Conservation (phyloP, 495 filamentous ascomycete species). For the Neurospora intermedia region DNA sequence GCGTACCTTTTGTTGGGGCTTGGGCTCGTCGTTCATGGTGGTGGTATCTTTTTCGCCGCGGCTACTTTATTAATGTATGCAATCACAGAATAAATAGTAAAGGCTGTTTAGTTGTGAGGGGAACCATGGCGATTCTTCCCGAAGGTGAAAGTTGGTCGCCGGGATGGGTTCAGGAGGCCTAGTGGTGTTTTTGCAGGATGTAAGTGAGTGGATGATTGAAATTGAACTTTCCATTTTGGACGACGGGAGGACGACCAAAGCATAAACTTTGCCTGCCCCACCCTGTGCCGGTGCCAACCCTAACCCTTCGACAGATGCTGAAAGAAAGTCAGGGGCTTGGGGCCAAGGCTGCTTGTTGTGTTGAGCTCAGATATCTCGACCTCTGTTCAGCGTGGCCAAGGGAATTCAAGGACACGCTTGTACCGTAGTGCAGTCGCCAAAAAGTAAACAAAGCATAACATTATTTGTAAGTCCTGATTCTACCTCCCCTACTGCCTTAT, state of each 20-base stretch:
- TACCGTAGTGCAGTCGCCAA: background rate
- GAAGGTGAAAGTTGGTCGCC: background rate
- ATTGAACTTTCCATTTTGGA: background rate
- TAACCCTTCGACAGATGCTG: background rate
- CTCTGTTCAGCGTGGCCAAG: background rate
- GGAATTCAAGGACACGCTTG: background rate
- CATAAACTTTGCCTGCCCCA: background rate
- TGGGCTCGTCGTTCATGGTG: background rate
- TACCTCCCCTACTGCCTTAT: slow-evolving; percentile 1
- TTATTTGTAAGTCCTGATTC: background rate
- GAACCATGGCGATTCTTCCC: background rate
- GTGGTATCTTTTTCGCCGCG: background rate
- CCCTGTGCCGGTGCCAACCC: background rate
- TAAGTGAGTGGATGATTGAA: background rate
- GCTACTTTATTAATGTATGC: background rate
- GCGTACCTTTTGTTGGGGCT: background rate
- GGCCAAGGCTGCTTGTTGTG: background rate
- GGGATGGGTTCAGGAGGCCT: background rate
- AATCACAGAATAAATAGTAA: background rate
- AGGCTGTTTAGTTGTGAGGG: background rate
- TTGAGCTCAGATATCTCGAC: background rate
- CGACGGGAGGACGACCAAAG: background rate
- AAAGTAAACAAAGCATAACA: background rate
- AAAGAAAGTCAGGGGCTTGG: background rate
- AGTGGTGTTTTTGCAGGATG: background rate